Conservation (phyloP, 2,329 filamentous ascomycete species). For the Aotearoamyces nothofagi region DNA sequence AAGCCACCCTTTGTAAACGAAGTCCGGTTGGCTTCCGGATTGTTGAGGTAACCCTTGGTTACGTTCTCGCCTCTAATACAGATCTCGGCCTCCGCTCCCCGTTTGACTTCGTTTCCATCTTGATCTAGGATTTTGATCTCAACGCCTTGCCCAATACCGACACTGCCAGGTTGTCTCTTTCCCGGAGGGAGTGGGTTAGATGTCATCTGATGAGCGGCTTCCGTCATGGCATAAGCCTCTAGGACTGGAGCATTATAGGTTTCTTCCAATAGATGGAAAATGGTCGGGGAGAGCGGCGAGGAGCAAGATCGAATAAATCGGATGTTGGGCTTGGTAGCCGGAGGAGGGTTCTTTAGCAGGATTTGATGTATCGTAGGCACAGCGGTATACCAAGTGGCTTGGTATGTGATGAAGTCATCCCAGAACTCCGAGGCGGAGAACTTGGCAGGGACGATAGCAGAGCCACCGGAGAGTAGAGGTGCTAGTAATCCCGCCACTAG, state of each 20-base stretch:
- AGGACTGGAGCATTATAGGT: slow-evolving; percentile 67
- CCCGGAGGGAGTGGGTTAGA: slow-evolving; percentile 57
- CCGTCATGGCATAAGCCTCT: slow-evolving; percentile 88
- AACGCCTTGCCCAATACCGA: slow-evolving; percentile 72
- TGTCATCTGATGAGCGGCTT: slow-evolving; percentile 76
- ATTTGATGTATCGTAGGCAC: slow-evolving; percentile 92
- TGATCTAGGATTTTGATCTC: slow-evolving; percentile 65
- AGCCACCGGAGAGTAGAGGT: slow-evolving; percentile 60
- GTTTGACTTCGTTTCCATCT: slow-evolving; percentile 49
- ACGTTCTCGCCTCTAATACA: slow-evolving; percentile 73
- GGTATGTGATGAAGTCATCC: slow-evolving; percentile 56
- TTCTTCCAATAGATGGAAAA: slow-evolving; percentile 65
- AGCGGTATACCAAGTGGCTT: slow-evolving; percentile 83
- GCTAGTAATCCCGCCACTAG: slow-evolving; percentile 70
- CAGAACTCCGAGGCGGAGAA: slow-evolving; percentile 80
- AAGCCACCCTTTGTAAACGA: slow-evolving; percentile 64
- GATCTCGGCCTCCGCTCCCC: slow-evolving; percentile 64
- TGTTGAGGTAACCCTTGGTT: slow-evolving; percentile 76
- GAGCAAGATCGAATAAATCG: slow-evolving; percentile 83
- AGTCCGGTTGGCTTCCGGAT: slow-evolving; percentile 56
- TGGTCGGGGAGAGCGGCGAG: slow-evolving; percentile 67
- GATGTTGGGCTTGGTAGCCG: slow-evolving; percentile 54
- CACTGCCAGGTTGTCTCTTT: slow-evolving; percentile 66
- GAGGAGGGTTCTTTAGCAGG: slow-evolving; percentile 57
- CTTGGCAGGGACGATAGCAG: slow-evolving; percentile 61